Base-by-base conservation (phyloP, 2,329 filamentous ascomycete species). In the Cordyceps fumosorosea region DNA sequence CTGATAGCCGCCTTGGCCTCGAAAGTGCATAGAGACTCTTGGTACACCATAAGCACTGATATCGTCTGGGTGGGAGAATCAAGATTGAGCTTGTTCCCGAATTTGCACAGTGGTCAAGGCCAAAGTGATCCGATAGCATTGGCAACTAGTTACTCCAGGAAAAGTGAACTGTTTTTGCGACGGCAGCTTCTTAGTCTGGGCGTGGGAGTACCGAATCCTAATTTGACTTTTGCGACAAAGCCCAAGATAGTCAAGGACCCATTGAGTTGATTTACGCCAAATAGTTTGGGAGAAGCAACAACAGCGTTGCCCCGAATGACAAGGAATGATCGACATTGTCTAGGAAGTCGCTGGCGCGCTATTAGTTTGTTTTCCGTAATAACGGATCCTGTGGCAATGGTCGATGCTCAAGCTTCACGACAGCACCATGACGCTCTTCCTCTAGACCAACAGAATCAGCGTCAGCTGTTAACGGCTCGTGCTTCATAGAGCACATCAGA, bases 1-100 rank as follows among this genome's bases (percentile, higher is more conserved):
- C 29, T 53, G 48, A 22, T 29, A 18, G 48, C 57, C 57, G 50
- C 53, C 57, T 60, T 60, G 48, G 50, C 56, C 34, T 5, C 22
- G 20, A 18, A 47, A 50, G 20, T 4, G 24, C 55, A 57, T n/a
- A 24, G 29, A 22, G 18, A 32, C 26, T 45, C 24, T 32, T 45
- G 32, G 11, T 37, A 22, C 47, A 32, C 56, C 47, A 42, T 52
- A 59, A 59, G 56, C 56, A 42, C 56, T 59, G 47, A 12, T 32
- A 42, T 51, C 47, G 34, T 8, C 20, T 47, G 42, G 26, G 2
- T 3, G 6, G 3, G 12, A 11, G 22, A 20, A 44, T 44, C 56
- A 52, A 51, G 56, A 51, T 51, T 45, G 44, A 22, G 29, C 12
- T 44, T 44, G 40, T 44, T n/a, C 40, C 18, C 40, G 16, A 44